Evolutionary conservation across 495 filamentous ascomycete species (phyloP), one percentile per base, ranked within the genome.

Genomic region (Xylaria scruposa): DNA sequence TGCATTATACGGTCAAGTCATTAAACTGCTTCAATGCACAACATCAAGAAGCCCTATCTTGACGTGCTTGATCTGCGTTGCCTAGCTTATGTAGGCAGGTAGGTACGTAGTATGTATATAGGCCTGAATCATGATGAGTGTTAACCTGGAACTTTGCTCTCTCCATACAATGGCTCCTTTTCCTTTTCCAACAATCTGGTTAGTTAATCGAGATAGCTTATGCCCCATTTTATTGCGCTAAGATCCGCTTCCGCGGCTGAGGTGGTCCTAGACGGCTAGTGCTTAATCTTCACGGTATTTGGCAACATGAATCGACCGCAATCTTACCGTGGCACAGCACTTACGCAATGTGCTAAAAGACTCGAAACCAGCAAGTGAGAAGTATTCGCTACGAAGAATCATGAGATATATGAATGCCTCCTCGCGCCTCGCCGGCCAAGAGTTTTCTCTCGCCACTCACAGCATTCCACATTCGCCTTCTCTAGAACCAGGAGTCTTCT

Each of bases 371-470:
- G 31, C 6, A 60, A 3, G 17, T 10, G 31, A 31, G 38, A 1
- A 4, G 33, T 54, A 3, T n/a, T 59, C 38, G 26, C 9, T 0
- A 15, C 12, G 15, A 17, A 13, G 33, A 46, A n/a, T 58, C 2
- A 7, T 17, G 47, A 40, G 21, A 44, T 68, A 68, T 68, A 68
- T 68, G 38, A 68, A 68, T 40, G 33, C 40, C 29, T 21, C 24
- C 29, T 38, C 38, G 33, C 29, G 17, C 46, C 64, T 67, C 19
- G 21, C 19, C 26, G 15, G 36, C n/a, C n/a, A 24, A 13, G 15
- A 13, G 4, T 0, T 36, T 53, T 40, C 64, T 67, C 64, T 44
- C 60, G 24, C 33, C 36, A 29, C 51, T 56, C 65, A 68, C 51
- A 4, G 33, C 44, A 42, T n/a, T 21, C 51, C 12, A 7, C 51